Evolutionary conservation across 2,329 filamentous ascomycete genomes (phyloP).

Genomic region (Bisporella sp.): DNA sequence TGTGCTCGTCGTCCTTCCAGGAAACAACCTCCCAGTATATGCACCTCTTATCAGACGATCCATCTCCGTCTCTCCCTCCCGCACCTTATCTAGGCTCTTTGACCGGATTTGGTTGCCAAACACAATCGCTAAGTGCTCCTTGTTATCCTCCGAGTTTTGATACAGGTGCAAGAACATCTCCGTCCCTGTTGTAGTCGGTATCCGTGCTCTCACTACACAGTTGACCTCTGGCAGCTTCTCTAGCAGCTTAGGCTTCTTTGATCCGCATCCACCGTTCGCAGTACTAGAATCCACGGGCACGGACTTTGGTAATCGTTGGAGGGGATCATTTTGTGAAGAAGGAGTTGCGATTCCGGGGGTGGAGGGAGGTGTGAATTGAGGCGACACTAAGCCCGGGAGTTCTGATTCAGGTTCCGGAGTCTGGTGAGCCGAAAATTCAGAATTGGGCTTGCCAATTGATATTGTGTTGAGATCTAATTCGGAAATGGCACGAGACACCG

Average conservation of each 20-base stretch:
- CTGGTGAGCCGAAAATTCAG: constrained; percentile 1
- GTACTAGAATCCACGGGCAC: constrained; percentile 53
- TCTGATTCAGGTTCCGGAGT: constrained; percentile 5
- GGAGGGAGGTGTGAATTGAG: constrained; percentile 70
- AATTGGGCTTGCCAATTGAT: constrained; percentile 2
- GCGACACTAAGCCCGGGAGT: constrained; percentile 60
- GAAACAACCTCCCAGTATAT: constrained; percentile 81
- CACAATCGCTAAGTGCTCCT: constrained; percentile 95
- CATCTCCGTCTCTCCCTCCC: constrained; percentile 75
- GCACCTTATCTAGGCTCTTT: constrained; percentile 60
- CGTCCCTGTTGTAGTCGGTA: constrained; percentile 82
- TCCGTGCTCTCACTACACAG: constrained; percentile 89
- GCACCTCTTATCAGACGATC: constrained; percentile 92
- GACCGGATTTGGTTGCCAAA: constrained; percentile 83
- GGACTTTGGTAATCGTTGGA: constrained; percentile 7
- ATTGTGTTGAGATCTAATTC: constrained; percentile 26
- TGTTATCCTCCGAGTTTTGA: constrained; percentile 84
- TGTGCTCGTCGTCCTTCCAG: constrained; percentile 62
- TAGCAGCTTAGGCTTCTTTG: constrained; percentile 64
- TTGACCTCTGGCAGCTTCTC: constrained; percentile 75
- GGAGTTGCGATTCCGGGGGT: constrained; percentile 55
- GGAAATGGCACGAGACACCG: constrained; percentile 27
- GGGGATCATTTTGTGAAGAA: constrained; percentile 26
- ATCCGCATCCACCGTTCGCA: constrained; percentile 47
- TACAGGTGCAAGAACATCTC: constrained; percentile 98